Evolutionary conservation across 306 rosid genomes (phyloP), one percentile per base, ranked within the genome.

Genomic region (Lathyrus aphaca): DNA sequence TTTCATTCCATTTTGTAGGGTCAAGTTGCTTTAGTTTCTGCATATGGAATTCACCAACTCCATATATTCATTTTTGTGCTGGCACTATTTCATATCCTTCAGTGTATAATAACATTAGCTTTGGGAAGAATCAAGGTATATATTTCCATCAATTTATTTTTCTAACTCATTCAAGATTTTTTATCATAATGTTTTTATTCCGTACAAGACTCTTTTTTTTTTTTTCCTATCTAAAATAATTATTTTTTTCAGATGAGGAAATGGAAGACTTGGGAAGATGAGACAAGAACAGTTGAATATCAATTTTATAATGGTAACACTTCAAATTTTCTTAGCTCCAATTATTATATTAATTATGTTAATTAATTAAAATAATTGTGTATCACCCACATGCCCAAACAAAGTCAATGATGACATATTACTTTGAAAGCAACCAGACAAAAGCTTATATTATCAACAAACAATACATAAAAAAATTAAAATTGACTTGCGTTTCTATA

Each of bases 31-130:
- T 65, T 80, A 12, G 77, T 94, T 56, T 82, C 98, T 4, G 87
- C 93, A n/a, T 90, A 94, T 75, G 98, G 85, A 25, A 85, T 90
- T 79, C 98, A 94, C 73, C 86, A 94, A 84, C 96, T 94, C 51
- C 98, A 94, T 51, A 45, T 90, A 5, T 94, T 94, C 83, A 94
- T 94, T 66, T 90, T 94, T 72, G 81, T 78, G 42, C 63, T 94
- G 4, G 99, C 96, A 10, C 6, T 77, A 48, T 81, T 78, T 77
- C 98, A 94, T 64, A 74, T 94, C 10, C 74, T 90, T 3, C 87
- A 85, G 13, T 94, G 98, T 85, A 81, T 88, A 18, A 16, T 54
- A 50, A 93, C 94, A 21, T 45, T 86, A 61, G 65, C 63, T 74
- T 72, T 93, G 50, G 97, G 98, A 49, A 85, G 88, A 81, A 71